phyloP scores from a whole-genome alignment of 2,329 filamentous ascomycete genomes.

The Tolypocladium endophyticum region DNA sequence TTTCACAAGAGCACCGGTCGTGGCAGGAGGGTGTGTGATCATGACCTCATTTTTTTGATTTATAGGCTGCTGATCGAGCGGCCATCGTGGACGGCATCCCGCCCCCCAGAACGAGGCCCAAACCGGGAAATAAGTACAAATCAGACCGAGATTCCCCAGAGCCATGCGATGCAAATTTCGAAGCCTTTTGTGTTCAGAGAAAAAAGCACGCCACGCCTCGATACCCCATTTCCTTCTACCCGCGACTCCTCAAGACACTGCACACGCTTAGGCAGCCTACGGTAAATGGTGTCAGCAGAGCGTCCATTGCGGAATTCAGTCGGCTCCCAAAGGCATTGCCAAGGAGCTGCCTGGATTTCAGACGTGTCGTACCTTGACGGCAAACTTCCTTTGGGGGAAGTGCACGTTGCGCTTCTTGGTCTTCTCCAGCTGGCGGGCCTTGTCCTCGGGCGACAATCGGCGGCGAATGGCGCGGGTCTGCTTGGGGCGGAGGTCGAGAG shows the following conservation, averaged over 20 bases:
- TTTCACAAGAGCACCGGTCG: background rate
- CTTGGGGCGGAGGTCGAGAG: slow-evolving; percentile 97
- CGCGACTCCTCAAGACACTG: slow-evolving; percentile 2
- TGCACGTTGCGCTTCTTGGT: slow-evolving; percentile 91
- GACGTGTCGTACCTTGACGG: slow-evolving; percentile 70
- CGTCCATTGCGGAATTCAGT: background rate
- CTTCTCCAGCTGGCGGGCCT: slow-evolving; percentile 77
- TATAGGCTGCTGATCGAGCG: slow-evolving; percentile 19
- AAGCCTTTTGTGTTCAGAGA: slow-evolving; percentile 19
- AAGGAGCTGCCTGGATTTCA: background rate
- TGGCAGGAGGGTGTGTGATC: slow-evolving; percentile 13
- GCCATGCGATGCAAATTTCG: slow-evolving; percentile 28
- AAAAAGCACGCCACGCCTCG: slow-evolving; percentile 28
- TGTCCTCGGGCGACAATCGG: slow-evolving; percentile 86
- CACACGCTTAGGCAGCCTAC: slow-evolving; percentile 7
- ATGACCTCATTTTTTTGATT: slow-evolving; percentile 28
- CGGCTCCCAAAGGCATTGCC: background rate
- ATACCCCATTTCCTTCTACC: slow-evolving; percentile 12
- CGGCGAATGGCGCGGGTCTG: slow-evolving; percentile 96
- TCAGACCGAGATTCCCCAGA: slow-evolving; percentile 26
- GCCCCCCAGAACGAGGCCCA: slow-evolving; percentile 23
- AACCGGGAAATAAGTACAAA: slow-evolving; percentile 26
- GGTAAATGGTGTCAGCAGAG: background rate
- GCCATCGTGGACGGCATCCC: slow-evolving; percentile 19
- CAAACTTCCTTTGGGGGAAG: slow-evolving; percentile 98